Percentiles rank a stretch among this genome's conserved stretches.
Conservation (phyloP, 768 basidiomycete genomes). For the Trametes cinnabarina region DNA sequence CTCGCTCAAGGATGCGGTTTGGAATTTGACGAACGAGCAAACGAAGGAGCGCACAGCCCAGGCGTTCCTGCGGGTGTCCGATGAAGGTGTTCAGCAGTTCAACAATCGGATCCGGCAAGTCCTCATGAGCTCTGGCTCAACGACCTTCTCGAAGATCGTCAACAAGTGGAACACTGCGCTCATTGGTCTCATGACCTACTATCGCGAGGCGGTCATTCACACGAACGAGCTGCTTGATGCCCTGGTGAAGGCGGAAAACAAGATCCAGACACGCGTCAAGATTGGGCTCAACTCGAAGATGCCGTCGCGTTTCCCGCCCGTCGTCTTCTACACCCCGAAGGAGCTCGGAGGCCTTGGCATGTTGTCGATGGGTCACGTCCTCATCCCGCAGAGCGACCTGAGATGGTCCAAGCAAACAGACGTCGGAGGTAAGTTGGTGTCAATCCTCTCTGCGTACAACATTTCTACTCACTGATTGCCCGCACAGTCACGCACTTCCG, state of each 20-base stretch:
- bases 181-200: conserved; percentile 97
- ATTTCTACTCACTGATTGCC: neutral
- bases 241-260: conserved; percentile 98
- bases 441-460: neutral
- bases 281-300: conserved; percentile 99
- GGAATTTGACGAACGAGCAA: conserved; percentile 96
- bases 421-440: conserved; percentile 77
- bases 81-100: conserved; percentile 96
- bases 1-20: conserved; percentile 92
- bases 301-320: conserved; percentile 98
- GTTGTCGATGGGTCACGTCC: conserved; percentile 99
- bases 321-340: conserved; percentile 96
- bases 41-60: conserved; percentile 98
- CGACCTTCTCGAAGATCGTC: conserved; percentile 98
- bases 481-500: conserved; percentile 91
- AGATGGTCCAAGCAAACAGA: conserved; percentile 99
- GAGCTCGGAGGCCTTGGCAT: conserved; percentile 98
- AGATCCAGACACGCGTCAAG: conserved; percentile 99
- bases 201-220: conserved; percentile 96
- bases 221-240: conserved; percentile 95
- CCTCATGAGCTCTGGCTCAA: conserved; percentile 97
- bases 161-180: conserved; percentile 98
- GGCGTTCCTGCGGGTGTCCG: conserved; percentile 96
- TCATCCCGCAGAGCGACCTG: conserved; percentile 96
- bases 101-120: conserved; percentile 97